phyloP scores from a whole-genome alignment of 1,139 yeast genomes.

The Yamadazyma taylorii region DNA sequence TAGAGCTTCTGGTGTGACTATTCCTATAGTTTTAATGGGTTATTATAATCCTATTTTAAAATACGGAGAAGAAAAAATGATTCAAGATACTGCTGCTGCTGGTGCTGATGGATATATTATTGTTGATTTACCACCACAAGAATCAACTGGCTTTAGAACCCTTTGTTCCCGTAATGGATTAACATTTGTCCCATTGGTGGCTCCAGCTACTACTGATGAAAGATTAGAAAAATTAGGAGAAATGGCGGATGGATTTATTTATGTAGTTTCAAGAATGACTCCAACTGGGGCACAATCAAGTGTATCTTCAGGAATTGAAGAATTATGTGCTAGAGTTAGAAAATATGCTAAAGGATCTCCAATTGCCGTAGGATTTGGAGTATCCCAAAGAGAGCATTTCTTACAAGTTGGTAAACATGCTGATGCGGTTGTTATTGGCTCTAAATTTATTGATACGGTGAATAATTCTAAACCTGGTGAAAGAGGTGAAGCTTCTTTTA shows the following conservation, averaged over 20 bases:
- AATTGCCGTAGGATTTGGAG: constrained; percentile 96
- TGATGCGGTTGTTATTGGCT: constrained; percentile 95
- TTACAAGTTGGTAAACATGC: constrained; percentile 74
- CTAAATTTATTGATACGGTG: constrained; percentile 71
- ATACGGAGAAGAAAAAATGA: constrained; percentile 84
- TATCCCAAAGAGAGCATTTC: constrained; percentile 89
- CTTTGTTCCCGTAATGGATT: constrained; percentile 67
- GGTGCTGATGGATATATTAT: constrained; percentile 96
- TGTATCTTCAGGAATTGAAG: constrained; percentile 65
- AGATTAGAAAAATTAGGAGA: constrained; percentile 74
- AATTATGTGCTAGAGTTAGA: constrained; percentile 73
- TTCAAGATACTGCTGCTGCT: constrained; percentile 72
- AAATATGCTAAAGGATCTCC: constrained; percentile 74
- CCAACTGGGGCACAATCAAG: constrained; percentile 84
- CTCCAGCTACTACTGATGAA: constrained; percentile 93
- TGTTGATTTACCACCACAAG: constrained; percentile 98
- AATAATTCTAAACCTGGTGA: constrained; percentile 62
- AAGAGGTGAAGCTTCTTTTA: constrained; percentile 60
- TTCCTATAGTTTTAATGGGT: constrained; percentile 94
- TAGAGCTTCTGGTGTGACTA: constrained; percentile 76
- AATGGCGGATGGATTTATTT: constrained; percentile 92
- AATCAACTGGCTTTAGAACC: constrained; percentile 83
- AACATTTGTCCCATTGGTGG: constrained; percentile 88
- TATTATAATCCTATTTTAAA: constrained; percentile 91
- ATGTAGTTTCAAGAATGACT: constrained; percentile 97